Base-by-base conservation (phyloP, 768 basidiomycete genomes). In the Phallus indusiatus region DNA sequence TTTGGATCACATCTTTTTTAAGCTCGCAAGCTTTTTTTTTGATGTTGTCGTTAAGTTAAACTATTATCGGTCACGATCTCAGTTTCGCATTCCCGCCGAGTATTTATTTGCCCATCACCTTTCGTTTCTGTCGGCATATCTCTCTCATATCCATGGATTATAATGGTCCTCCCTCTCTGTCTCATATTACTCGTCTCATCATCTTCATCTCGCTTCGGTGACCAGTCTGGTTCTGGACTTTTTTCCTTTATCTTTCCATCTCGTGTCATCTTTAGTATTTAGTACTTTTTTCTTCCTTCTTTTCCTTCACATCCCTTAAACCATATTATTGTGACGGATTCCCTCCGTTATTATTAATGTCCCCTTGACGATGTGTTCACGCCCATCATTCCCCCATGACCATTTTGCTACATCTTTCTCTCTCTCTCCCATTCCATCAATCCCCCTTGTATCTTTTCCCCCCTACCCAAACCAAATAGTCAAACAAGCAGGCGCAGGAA, bases 231-330 rank as follows among this genome's bases (percentile, higher is more conserved):
- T 56, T 55, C 42, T 42, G 56, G 34, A 50, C 49, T 58, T 58
- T 58, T 58, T 47, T 58, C 36, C 36, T 37, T 37, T 37, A 8
- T 37, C 16, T 37, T 42, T 42, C n/a, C n/a, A 14, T 42, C n/a
- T 42, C n/a, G 5, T 42, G 56, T 58, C 56, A 47, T 58, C 51
- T 52, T 34, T 58, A 58, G 55, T 56, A 56, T 28, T 28, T 24
- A 37, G 47, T 56, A 28, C 55, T 56, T 18, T 49, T 8, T 20
- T 21, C 5, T 18, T 46, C n/a, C 55, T 24, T 17, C 14, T 50
- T 17, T 18, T 34, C 14, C n/a, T 34, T 24, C 18, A 49, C 47
- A 20, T 7, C 7, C 28, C 28, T 28, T 28, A 28, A 28, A 28
- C 28, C 28, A 28, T 28, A 28, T 28, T 28, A 28, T 28, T 28